Evolutionary conservation across 176 grass and related monocot species (phyloP).

Genomic region (Microstegium vimineum): DNA sequence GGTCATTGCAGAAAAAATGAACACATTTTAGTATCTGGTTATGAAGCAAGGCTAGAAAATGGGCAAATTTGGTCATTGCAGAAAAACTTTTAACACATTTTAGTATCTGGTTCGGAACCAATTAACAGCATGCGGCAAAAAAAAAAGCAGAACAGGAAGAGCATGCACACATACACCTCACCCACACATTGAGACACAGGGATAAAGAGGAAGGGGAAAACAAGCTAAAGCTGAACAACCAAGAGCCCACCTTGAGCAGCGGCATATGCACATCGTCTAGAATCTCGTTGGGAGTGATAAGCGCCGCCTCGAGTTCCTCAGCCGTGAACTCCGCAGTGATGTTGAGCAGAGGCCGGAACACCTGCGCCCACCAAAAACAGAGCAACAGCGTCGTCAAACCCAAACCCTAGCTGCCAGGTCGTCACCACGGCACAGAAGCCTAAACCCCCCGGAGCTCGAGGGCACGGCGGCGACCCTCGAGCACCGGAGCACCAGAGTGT

Average conservation of each 20-base stretch:
- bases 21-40: background rate
- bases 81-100: background rate
- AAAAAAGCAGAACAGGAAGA: background rate
- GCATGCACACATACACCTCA: background rate
- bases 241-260: slow-evolving; percentile 66
- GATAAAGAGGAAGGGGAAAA: background rate
- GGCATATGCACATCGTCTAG: slow-evolving; percentile 96
- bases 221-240: background rate
- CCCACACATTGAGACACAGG: background rate
- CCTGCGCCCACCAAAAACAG: slow-evolving; percentile 40
- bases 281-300: slow-evolving; percentile 71
- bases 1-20: background rate
- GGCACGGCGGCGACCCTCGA: background rate
- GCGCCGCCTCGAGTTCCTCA: slow-evolving; percentile 83
- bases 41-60: background rate
- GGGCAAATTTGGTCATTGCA: background rate
- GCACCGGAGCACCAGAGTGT: background rate
- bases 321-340: slow-evolving; percentile 76
- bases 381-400: slow-evolving; percentile 31
- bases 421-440: background rate
- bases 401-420: slow-evolving; percentile 25
- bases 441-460: background rate
- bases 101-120: background rate
- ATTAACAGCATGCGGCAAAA: background rate
- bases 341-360: slow-evolving; percentile 83